Percentiles rank a stretch among this genome's conserved stretches.
Evolutionary conservation across 179 eudicot genomes (phyloP).

Genomic region (Carnegiea gigantea): DNA sequence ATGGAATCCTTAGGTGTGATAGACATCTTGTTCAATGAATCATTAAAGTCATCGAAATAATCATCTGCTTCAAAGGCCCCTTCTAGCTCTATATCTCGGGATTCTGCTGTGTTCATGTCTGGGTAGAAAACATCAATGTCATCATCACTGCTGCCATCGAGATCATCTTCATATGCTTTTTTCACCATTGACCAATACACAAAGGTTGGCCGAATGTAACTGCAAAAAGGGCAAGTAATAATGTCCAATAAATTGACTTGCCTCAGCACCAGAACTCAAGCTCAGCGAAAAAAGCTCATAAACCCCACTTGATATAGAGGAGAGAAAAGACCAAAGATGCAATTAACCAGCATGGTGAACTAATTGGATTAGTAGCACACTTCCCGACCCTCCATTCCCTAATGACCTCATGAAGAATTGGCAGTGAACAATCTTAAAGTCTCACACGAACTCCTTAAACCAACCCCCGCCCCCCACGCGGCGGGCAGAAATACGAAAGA

Average conservation of each 20-base stretch:
- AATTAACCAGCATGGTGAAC: neutral
- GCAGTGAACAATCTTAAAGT: too few relatives aligned
- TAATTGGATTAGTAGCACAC: neutral
- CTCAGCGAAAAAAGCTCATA: neutral
- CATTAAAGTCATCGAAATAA: constrained; percentile 54
- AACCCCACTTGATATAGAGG: neutral
- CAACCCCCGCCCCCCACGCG: neutral
- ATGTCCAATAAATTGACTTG: neutral
- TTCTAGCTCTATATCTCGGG: constrained; percentile 30
- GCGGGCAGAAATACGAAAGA: too few relatives aligned
- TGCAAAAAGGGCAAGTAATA: constrained; percentile 30
- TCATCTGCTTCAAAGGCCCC: constrained; percentile 46
- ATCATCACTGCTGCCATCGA: constrained; percentile 44
- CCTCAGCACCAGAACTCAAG: neutral
- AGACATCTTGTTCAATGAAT: constrained; percentile 69
- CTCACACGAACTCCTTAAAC: too few relatives aligned
- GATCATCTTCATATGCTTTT: constrained; percentile 63
- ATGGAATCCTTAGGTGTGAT: constrained; percentile 70
- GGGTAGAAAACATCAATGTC: constrained; percentile 47
- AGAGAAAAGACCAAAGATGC: neutral
- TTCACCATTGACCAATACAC: constrained; percentile 84
- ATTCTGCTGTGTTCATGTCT: constrained; percentile 20
- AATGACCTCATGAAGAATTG: neutral
- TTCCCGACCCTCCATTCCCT: neutral
- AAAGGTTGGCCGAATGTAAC: constrained; percentile 73